Base-by-base conservation (phyloP, 1,284 basidiomycete species). In the Sparassis latifolia region DNA sequence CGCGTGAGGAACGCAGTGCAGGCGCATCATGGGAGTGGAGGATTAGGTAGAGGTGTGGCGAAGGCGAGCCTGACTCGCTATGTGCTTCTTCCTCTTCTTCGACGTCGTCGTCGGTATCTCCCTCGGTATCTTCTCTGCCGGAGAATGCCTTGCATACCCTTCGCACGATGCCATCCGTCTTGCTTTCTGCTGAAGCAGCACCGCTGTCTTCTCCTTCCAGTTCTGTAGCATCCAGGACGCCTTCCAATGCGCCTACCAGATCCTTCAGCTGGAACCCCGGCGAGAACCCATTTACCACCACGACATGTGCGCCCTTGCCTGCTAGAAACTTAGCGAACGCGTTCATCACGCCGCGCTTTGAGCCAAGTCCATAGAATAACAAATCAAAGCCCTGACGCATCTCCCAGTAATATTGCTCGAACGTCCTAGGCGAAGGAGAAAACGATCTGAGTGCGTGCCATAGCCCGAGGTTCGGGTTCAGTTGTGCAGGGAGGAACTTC, bases 1-100 rank as follows among this genome's bases (percentile, higher is more conserved):
- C 72, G 59, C 83, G 84, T 20, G 77, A 61, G 0, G 75, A 67
- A 40, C 90, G 86, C 30, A 95, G 72, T 2, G 79, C 69, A 0
- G 83, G 76, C 0, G 85, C 77, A 60, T 97, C 94, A 62, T 96
- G 83, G 68, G 90, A 94, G 72, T 97, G 92, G 27, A 96, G 74
- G 57, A 94, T 67, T 52, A 97, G 69, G 62, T 84, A 93, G 30
- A 96, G 20, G 20, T 20, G 20, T 20, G 20, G 74, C 28, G 79
- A 65, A 37, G 63, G 62, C 57, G 66, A 66, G 46, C 66, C 63
- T 29, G 52, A 53, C 35, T 61, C 57, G 12, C 7, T 7, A 12
- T 28, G 32, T 35, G 52, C 55, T 12, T 50, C 52, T 20, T 29
- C 31, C 41, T 31, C 40, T 9, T 50, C 48, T 9, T 50, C 39